Percentiles rank a stretch among this genome's conserved stretches.
Evolutionary conservation across 192 early-diverging fungal species (phyloP).

Genomic region (Backusella psychrophila): DNA sequence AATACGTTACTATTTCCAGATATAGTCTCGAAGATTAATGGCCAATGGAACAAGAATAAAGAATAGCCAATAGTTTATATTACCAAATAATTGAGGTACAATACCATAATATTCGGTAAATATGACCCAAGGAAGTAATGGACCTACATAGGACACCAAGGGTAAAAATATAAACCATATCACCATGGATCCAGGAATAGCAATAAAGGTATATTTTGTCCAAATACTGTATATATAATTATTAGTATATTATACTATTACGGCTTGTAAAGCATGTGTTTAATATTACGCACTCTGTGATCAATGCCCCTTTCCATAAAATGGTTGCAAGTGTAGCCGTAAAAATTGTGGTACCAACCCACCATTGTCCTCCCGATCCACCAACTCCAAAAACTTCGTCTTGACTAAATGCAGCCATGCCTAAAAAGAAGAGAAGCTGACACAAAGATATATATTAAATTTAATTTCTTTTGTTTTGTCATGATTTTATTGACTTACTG

Average conservation of each 20-base stretch:
- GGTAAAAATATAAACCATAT: conserved; percentile 91
- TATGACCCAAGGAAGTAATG: conserved; percentile 53
- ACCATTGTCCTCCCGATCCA: conserved; percentile 80
- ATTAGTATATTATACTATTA: background rate
- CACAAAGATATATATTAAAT: background rate
- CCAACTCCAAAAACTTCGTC: conserved; percentile 71
- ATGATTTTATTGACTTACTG: conserved; percentile 37
- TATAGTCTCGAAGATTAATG: conserved; percentile 83
- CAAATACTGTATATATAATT: conserved; percentile 58
- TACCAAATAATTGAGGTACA: conserved; percentile 56
- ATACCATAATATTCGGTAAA: conserved; percentile 77
- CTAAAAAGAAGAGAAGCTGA: conserved; percentile 65
- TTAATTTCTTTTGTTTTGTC: background rate
- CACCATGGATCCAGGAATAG: conserved; percentile 84
- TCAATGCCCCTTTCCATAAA: conserved; percentile 85
- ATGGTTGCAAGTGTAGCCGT: conserved; percentile 88
- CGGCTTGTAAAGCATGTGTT: background rate
- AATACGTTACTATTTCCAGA: conserved; percentile 89
- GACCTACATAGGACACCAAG: conserved; percentile 76
- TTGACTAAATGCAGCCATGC: conserved; percentile 63
- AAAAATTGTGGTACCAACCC: conserved; percentile 87
- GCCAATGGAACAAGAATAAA: conserved; percentile 79
- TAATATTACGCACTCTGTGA: conserved; percentile 59
- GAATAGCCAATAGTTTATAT: conserved; percentile 81
- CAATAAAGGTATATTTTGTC: conserved; percentile 91